These are phyloP conservation scores for Cyclotella baltica DNA, from an alignment of 108 stramenopile species.

Conservation along the genomic window DNA sequence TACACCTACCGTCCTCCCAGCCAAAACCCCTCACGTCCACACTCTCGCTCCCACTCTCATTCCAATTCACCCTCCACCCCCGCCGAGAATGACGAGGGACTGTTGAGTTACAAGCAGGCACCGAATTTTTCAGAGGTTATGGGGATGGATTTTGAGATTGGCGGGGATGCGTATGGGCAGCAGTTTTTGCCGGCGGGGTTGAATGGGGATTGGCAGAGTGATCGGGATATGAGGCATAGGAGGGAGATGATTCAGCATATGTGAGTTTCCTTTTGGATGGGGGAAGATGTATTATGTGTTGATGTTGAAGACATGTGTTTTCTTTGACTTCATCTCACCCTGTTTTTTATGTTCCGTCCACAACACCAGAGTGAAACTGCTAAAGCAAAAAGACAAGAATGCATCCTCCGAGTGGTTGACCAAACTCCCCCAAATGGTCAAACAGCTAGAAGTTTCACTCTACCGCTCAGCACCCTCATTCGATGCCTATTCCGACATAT, in stretches of 20 bases:
- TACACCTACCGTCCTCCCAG: too few species aligned
- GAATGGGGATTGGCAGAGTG: slow-evolving; percentile 90
- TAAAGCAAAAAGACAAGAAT: slow-evolving; percentile 90
- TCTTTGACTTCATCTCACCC: neutral
- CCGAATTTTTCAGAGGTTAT: slow-evolving; percentile 29
- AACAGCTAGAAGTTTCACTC: slow-evolving; percentile 93
- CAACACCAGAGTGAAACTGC: slow-evolving; percentile 79
- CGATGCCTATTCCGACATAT: slow-evolving; percentile 88
- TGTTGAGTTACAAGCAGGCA: slow-evolving; percentile 32
- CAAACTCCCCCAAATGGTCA: slow-evolving; percentile 96
- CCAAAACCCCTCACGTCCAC: slow-evolving; percentile 1
- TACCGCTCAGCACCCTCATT: slow-evolving; percentile 90
- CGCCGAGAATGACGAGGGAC: slow-evolving; percentile 18
- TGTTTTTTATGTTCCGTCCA: neutral
- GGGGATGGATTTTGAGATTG: slow-evolving; percentile 33
- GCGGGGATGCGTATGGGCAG: slow-evolving; percentile 37
- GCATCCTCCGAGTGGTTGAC: slow-evolving; percentile 90
- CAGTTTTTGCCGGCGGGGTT: slow-evolving; percentile 56
- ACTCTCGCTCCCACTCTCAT: slow-evolving; percentile 1
- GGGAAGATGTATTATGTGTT: neutral
- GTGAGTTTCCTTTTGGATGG: slow-evolving; percentile 58
- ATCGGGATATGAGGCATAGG: slow-evolving; percentile 84
- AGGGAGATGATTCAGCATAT: slow-evolving; percentile 94
- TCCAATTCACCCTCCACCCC: slow-evolving; percentile 19
- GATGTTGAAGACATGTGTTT: neutral